Evolutionary conservation across 108 stramenopile species (phyloP), one percentile per base, ranked within the genome.

Genomic region (Cyclotella atomus): DNA sequence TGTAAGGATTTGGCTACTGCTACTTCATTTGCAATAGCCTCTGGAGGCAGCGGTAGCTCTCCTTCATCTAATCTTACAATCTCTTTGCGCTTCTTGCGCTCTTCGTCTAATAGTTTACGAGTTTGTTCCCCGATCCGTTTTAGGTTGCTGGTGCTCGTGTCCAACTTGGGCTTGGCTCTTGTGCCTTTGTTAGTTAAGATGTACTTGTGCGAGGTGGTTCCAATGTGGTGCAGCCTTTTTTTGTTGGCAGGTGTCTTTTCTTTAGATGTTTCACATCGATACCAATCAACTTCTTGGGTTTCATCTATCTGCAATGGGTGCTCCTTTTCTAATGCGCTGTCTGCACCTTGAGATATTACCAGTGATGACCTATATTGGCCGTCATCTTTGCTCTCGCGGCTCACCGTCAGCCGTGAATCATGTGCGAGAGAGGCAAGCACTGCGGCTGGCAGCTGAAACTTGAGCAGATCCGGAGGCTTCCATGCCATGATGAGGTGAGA

Each of bases 81-180:
- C 55, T 56, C 55, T 56, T 56, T 56, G 9, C 47, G 47, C n/a
- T 49, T 49, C 47, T 49, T 49, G n/a, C 47, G 47, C n/a, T 49
- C 47, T n/a, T 49, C 47, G 4, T 49, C n/a, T 17, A 49, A 19
- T n/a, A 49, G 47, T 49, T 19, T 49, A 17, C 47, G 9, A n/a
- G 47, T 49, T 49, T 49, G 47, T 12, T 9, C 47, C n/a, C 47
- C 47, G 47, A 49, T 49, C 16, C 47, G 47, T 49, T 49, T 49
- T 10, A 49, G 10, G n/a, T 49, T 49, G n/a, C 4, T 4, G n/a
- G 47, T 49, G 47, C 47, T 49, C n/a, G 47, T 49, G 47, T 56
- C 29, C 23, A 30, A 28, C 8, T 29, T 56, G 24, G 21, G 55
- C 25, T 29, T 56, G 24, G 9, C 16, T n/a, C 16, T 49, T 49